phyloP scores from a whole-genome alignment of 768 basidiomycete genomes.

The Gloeostereum incarnatum region DNA sequence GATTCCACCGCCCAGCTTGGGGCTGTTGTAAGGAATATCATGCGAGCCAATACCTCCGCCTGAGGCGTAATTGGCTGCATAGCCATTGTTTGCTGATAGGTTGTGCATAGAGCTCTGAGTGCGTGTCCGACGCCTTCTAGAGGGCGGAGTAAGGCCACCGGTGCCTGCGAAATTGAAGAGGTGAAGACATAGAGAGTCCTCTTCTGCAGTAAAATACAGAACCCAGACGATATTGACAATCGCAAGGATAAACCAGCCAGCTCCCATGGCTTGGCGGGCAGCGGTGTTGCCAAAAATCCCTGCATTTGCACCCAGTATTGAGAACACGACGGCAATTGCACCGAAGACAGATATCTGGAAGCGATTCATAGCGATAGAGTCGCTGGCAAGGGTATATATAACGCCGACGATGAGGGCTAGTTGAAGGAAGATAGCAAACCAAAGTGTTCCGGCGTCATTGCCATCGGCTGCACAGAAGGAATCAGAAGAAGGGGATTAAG shows the following conservation, averaged over 20 bases:
- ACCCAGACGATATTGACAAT: constrained; percentile 95
- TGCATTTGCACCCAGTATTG: constrained; percentile 62
- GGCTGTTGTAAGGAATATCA: constrained; percentile 51
- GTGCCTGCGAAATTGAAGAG: constrained; percentile 85
- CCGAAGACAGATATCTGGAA: constrained; percentile 86
- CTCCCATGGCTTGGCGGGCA: constrained; percentile 75
- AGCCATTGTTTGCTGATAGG: constrained; percentile 57
- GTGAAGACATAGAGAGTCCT: constrained; percentile 79
- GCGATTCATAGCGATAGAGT: constrained; percentile 89
- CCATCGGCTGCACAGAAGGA: constrained; percentile 26
- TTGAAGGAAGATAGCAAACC: constrained; percentile 83
- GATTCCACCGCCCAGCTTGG: constrained; percentile 61
- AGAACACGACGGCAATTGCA: constrained; percentile 80
- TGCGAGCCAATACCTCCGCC: constrained; percentile 64
- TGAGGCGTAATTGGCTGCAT: constrained; percentile 52
- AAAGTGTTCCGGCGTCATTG: constrained; percentile 47
- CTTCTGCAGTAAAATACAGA: constrained; percentile 94
- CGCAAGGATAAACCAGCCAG: constrained; percentile 89
- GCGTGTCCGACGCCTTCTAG: constrained; percentile 68
- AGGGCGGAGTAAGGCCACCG: constrained; percentile 75
- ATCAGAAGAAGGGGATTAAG: not conserved
- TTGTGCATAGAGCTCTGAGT: constrained; percentile 52
- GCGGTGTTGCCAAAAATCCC: constrained; percentile 49
- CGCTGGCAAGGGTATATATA: constrained; percentile 71
- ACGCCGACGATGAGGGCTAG: constrained; percentile 65